A percentile compares a stretch with the other conserved stretches of the same genome.
Evolutionary conservation across 176 grass and related monocot genomes (phyloP).

Genomic region (Cocos nucifera): DNA sequence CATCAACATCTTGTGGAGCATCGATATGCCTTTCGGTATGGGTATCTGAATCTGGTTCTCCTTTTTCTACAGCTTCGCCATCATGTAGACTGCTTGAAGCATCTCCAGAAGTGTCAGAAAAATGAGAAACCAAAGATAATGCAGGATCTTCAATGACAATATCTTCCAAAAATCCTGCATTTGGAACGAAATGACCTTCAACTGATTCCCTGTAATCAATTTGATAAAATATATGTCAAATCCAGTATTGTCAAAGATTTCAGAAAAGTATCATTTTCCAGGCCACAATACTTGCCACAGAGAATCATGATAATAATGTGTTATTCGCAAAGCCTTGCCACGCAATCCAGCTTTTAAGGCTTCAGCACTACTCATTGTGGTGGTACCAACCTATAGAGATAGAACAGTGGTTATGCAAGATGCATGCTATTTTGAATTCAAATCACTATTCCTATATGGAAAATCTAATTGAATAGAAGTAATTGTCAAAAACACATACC

Average conservation of each 20-base stretch:
- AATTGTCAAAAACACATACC: slow-evolving; percentile 31
- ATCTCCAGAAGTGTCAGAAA: slow-evolving; percentile 20
- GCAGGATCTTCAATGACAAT: slow-evolving; percentile 73
- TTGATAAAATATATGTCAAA: not conserved
- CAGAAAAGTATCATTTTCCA: not conserved
- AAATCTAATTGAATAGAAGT: too few species aligned
- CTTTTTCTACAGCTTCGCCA: slow-evolving; percentile 12
- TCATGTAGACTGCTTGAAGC: slow-evolving; percentile 29
- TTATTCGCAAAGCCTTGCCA: slow-evolving; percentile 76
- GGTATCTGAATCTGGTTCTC: slow-evolving; percentile 19
- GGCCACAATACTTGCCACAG: slow-evolving; percentile 60
- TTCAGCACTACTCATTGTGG: slow-evolving; percentile 63
- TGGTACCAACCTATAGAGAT: slow-evolving; percentile 54
- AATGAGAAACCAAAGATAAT: slow-evolving; percentile 37
- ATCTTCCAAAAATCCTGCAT: slow-evolving; percentile 85
- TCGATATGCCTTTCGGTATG: slow-evolving; percentile 18
- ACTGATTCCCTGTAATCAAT: slow-evolving; percentile 65
- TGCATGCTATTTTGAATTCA: too few species aligned
- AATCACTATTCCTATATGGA: too few species aligned
- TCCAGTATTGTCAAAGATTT: not conserved
- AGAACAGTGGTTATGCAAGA: too few species aligned
- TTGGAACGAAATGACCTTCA: slow-evolving; percentile 71
- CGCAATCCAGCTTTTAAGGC: slow-evolving; percentile 70
- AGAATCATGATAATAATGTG: slow-evolving; percentile 72
- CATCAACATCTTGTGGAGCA: not conserved